Base-by-base conservation (phyloP, 2,329 filamentous ascomycete genomes). In the Alternaria brassicicola region DNA sequence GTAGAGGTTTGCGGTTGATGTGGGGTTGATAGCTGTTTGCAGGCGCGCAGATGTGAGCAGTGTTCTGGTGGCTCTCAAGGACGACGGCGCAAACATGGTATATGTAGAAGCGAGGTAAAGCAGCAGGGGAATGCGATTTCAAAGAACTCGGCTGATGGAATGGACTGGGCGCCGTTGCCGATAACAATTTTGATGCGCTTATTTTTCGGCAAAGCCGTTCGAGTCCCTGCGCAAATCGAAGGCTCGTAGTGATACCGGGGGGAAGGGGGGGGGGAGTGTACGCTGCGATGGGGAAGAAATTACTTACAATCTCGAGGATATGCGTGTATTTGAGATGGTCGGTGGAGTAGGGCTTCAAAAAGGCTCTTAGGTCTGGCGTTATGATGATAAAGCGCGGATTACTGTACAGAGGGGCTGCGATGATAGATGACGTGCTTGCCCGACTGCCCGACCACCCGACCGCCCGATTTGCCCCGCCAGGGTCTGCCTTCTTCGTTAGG, bases 11-110 rank as follows among this genome's bases (percentile, higher is more conserved):
- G 68, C 52, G 52, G 67, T 64, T 7, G 67, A 64, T 56, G 68
- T 71, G 52, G 68, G 64, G 53, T 67, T 62, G 53, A 68, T 60
- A 68, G 69, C 68, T 76, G 73, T 69, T 69, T 65, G 73, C 56
- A 73, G 63, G 50, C 73, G 77, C 46, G 78, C 65, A 64, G 74
- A 73, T 61, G 78, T 80, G 67, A 81, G 79, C 68, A 81, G 63
- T 64, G 78, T 78, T 77, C 77, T 77, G 31, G 66, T 60, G 39
- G 79, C 68, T 45, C 72, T 61, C 60, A 75, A 67, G 52, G 74
- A 68, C 57, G 75, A 68, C 51, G 73, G 64, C 59, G 75, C 70
- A 64, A 78, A 78, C 77, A 80, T 80, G 67, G 62, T 73, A 74
- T 77, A 73, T 67, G 67, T 68, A 70, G 57, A 59, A 62, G 43